Percentiles rank a stretch among this genome's conserved stretches.
Conservation (phyloP, 192 early-diverging fungal genomes). For the Entomortierella parvispora region DNA sequence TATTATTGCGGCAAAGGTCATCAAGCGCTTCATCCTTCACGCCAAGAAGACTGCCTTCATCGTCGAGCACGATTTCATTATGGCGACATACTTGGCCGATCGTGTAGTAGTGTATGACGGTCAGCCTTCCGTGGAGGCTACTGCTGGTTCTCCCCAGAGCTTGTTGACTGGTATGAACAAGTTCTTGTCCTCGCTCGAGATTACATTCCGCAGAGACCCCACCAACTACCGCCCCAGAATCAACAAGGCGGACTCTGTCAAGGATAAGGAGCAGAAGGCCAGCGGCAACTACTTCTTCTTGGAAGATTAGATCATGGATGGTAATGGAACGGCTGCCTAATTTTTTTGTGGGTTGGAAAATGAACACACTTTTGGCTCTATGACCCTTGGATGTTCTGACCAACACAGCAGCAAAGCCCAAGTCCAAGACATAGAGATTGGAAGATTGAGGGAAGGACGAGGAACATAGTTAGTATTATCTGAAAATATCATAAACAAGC, state of each 20-base stretch:
- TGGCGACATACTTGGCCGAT: conserved; percentile 98
- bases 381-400: no score
- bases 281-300: conserved; percentile 74
- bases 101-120: conserved; percentile 97
- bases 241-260: conserved; percentile 94
- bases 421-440: no score
- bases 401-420: no score
- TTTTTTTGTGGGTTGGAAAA: no score
- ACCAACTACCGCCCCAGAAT: conserved; percentile 97
- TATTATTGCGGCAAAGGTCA: conserved; percentile 98
- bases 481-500: no score
- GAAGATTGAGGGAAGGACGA: no score
- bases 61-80: conserved; percentile 99
- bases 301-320: conserved; percentile 61
- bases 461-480: no score
- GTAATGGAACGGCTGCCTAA: no score
- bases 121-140: conserved; percentile 84
- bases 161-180: conserved; percentile 96
- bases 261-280: conserved; percentile 96
- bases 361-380: no score
- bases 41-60: conserved; percentile 97
- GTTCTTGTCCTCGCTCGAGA: conserved; percentile 90
- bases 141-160: conserved; percentile 86
- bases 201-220: conserved; percentile 98
- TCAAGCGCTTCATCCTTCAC: conserved; percentile 97